Conservation (phyloP, 805 yeast genomes). For the Alloascoidea hylecoeti region DNA sequence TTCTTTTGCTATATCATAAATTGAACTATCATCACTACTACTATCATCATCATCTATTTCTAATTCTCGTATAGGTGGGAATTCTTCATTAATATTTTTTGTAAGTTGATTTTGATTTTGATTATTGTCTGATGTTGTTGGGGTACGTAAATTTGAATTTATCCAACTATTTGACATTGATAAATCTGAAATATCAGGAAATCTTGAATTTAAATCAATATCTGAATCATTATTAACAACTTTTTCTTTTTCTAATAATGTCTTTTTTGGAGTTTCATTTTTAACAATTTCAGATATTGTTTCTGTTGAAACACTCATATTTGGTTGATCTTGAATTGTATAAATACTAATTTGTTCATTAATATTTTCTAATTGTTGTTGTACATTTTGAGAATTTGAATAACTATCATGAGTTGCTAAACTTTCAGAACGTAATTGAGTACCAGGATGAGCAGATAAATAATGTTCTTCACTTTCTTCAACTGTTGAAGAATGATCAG, state of each 20-base stretch:
- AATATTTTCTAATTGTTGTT: no score
- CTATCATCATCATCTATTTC: constrained; percentile 14
- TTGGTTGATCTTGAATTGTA: no score
- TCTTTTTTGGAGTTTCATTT: no score
- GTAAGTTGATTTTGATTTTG: neutral
- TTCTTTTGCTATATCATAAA: constrained; percentile 11
- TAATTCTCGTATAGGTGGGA: constrained; percentile 48
- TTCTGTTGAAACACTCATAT: constrained; percentile 3
- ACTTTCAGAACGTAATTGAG: neutral
- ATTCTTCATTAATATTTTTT: constrained; percentile 26
- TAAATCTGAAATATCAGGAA: neutral
- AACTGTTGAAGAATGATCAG: neutral
- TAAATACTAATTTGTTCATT: no score
- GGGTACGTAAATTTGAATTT: no score
- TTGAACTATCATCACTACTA: constrained; percentile 1
- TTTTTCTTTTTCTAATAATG: no score
- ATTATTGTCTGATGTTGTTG: neutral
- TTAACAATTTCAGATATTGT: constrained; percentile 2
- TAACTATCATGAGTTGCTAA: neutral
- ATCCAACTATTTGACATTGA: neutral
- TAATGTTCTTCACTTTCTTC: constrained; percentile 1
- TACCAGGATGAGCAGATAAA: neutral
- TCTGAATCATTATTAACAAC: neutral
- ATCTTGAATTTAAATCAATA: neutral
- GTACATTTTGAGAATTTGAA: constrained; percentile 2